Conservation (phyloP, 345 rosid species). For the Eucalyptus tenuipes region DNA sequence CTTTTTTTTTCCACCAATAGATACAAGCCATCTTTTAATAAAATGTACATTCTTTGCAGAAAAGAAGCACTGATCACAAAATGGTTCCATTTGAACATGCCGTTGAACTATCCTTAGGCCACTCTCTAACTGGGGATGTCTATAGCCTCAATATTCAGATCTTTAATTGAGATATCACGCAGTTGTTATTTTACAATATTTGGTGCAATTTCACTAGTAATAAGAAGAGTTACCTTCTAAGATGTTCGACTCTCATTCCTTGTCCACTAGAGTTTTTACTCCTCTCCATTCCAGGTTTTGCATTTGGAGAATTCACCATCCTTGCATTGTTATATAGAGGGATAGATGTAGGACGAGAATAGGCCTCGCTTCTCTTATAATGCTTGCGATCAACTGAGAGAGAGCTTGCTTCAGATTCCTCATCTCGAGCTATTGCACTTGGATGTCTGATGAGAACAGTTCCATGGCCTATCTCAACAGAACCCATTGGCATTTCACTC, state of each 20-base stretch:
- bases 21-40: neutral
- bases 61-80: neutral
- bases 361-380: constrained; percentile 40
- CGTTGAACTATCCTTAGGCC: neutral
- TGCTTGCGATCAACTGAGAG: constrained; percentile 72
- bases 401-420: constrained; percentile 97
- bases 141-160: neutral
- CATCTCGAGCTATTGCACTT: constrained; percentile 71
- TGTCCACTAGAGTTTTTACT: constrained; percentile 20
- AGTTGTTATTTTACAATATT: neutral
- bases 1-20: neutral
- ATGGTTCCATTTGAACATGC: neutral
- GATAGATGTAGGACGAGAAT: constrained; percentile 36
- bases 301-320: constrained; percentile 12
- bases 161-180: neutral
- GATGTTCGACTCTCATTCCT: constrained; percentile 38
- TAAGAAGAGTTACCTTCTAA: constrained; percentile 38
- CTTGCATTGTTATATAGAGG: constrained; percentile 25
- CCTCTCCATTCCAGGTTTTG: constrained; percentile 11
- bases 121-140: neutral
- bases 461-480: constrained; percentile 99
- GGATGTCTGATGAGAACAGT: constrained; percentile 92
- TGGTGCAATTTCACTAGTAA: neutral
- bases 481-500: constrained; percentile 84
- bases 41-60: neutral